These are phyloP conservation scores for Tricholoma matsutake DNA, from an alignment of 768 basidiomycete genomes.

Conservation along the genomic window DNA sequence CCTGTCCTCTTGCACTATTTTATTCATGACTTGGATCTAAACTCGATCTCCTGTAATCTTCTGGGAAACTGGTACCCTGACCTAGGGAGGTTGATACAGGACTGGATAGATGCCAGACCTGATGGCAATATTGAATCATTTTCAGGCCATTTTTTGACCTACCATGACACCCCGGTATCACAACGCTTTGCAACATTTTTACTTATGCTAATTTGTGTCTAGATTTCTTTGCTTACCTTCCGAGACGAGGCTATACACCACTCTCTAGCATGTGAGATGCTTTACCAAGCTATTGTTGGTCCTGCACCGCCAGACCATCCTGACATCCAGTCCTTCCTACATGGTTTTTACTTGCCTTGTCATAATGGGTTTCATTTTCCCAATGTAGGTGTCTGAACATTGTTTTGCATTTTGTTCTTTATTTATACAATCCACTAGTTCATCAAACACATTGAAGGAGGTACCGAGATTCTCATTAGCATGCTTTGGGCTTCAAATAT, in stretches of 20 bases:
- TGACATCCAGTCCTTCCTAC: slow-evolving; percentile 4
- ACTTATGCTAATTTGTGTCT: neutral
- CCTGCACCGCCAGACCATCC: slow-evolving; percentile 1
- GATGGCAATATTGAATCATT: neutral
- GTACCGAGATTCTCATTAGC: slow-evolving; percentile 5
- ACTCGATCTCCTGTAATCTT: neutral
- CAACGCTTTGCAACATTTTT: neutral
- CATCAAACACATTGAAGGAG: slow-evolving; percentile 1
- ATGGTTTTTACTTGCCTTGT: slow-evolving; percentile 4
- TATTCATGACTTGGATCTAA: neutral
- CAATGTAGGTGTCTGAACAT: neutral
- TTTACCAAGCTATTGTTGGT: slow-evolving; percentile 6
- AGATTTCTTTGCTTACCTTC: neutral
- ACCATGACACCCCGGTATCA: slow-evolving; percentile 1
- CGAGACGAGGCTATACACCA: too few species aligned
- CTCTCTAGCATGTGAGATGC: slow-evolving; percentile 4
- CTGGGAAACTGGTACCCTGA: neutral
- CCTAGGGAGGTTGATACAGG: neutral
- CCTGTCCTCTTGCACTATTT: neutral
- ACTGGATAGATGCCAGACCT: neutral
- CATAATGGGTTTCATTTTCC: slow-evolving; percentile 7
- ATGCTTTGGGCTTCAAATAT: slow-evolving; percentile 6
- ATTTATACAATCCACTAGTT: neutral
- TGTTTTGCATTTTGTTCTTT: neutral
- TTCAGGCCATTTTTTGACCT: slow-evolving; percentile 2